Evolutionary conservation across 2,329 filamentous ascomycete species (phyloP).

Genomic region (Plectosphaerella plurivora): DNA sequence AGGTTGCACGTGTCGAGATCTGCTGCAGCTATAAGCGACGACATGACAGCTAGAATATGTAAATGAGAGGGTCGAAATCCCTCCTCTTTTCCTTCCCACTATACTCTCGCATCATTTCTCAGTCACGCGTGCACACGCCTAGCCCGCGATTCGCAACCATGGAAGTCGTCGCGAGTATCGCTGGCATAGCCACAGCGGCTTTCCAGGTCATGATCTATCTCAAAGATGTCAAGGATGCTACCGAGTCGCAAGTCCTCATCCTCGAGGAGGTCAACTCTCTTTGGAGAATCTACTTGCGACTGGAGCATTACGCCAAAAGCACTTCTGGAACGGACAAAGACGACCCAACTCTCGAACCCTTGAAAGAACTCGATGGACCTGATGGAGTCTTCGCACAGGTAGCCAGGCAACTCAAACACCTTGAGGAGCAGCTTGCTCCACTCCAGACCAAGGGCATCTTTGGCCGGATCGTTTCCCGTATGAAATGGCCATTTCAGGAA

Average conservation of each 20-base stretch:
- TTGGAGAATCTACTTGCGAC: background rate
- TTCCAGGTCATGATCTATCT: background rate
- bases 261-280: background rate
- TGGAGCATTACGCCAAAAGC: background rate
- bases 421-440: background rate
- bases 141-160: background rate
- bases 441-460: background rate
- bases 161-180: constrained; percentile 2
- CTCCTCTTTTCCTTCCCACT: too few relatives aligned
- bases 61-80: too few relatives aligned
- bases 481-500: constrained; percentile 2
- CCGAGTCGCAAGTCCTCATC: background rate
- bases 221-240: background rate
- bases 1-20: too few relatives aligned
- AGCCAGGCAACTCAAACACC: background rate
- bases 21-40: too few relatives aligned
- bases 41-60: too few relatives aligned
- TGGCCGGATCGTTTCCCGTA: background rate
- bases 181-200: background rate
- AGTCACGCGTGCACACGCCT: too few relatives aligned
- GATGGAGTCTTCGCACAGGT: background rate
- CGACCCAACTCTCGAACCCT: background rate
- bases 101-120: too few relatives aligned
- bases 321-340: background rate
- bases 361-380: constrained; percentile 1